Conservation (phyloP, 2,329 filamentous ascomycete species). For the Arthrinium phaeospermum region DNA sequence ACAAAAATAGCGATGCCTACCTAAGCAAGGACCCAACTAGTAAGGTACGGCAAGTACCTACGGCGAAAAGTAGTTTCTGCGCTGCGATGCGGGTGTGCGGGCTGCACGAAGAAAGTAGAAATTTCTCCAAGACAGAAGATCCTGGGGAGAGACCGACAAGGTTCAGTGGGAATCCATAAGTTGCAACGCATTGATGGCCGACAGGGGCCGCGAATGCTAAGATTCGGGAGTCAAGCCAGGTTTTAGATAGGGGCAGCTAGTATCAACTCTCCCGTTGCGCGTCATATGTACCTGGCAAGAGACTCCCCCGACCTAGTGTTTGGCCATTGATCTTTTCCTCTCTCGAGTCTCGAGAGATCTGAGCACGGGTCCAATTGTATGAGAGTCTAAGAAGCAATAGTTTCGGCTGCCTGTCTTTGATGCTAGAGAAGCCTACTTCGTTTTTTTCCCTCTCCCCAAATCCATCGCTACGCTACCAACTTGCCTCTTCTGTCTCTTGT, state of each 20-base stretch:
- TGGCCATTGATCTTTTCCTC: constrained; percentile 4
- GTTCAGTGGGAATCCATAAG: constrained; percentile 22
- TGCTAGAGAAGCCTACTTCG: background rate
- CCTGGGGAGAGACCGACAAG: constrained; percentile 18
- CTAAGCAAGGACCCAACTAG: background rate
- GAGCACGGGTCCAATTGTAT: constrained; percentile 18
- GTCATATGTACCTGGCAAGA: constrained; percentile 21
- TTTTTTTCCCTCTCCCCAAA: background rate
- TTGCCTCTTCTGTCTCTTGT: constrained; percentile 2
- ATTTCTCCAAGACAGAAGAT: constrained; percentile 17
- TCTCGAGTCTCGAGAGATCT: constrained; percentile 13
- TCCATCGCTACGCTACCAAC: constrained; percentile 1
- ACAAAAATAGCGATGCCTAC: background rate
- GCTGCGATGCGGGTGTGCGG: background rate
- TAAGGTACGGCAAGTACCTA: constrained; percentile 1
- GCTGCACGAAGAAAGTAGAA: background rate
- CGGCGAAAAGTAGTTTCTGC: background rate
- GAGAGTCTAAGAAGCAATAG: constrained; percentile 10
- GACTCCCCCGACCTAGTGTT: constrained; percentile 18
- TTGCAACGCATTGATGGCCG: constrained; percentile 25
- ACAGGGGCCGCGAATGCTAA: constrained; percentile 22
- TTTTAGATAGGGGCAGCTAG: constrained; percentile 18
- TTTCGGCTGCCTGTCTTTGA: constrained; percentile 15
- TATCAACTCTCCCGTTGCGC: constrained; percentile 1
- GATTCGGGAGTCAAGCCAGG: constrained; percentile 21